Percentiles rank a stretch among this genome's conserved stretches.
These are phyloP conservation scores for Salicornia ramosissima DNA, from an alignment of 148 eudicot genomes.

Conservation along the genomic window DNA sequence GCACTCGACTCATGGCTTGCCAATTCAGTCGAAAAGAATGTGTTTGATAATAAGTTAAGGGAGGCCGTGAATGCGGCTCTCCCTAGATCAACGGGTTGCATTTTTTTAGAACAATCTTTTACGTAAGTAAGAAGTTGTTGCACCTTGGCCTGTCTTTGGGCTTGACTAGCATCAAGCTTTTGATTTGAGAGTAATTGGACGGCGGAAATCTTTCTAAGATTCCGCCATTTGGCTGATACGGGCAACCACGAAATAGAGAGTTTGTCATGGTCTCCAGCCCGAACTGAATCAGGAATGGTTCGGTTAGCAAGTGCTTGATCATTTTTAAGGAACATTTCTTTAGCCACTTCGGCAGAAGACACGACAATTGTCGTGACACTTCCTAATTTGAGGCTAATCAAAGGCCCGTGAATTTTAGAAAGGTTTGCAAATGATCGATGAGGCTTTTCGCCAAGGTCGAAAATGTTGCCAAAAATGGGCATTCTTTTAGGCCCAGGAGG, in stretches of 20 bases:
- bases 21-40: constrained; percentile 23
- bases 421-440: constrained; percentile 43
- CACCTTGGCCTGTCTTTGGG: constrained; percentile 23
- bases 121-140: constrained; percentile 21
- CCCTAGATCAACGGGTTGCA: constrained; percentile 21
- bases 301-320: constrained; percentile 32
- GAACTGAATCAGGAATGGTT: constrained; percentile 29
- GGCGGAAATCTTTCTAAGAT: constrained; percentile 23
- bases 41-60: constrained; percentile 25
- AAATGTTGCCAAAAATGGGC: constrained; percentile 48
- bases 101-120: constrained; percentile 7
- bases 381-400: constrained; percentile 40
- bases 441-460: constrained; percentile 40
- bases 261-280: constrained; percentile 27
- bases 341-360: constrained; percentile 38
- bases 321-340: constrained; percentile 34
- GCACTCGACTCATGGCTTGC: constrained; percentile 18
- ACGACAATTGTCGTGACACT: constrained; percentile 35
- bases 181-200: constrained; percentile 25
- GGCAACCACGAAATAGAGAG: constrained; percentile 32
- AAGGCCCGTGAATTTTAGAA: constrained; percentile 39
- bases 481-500: constrained; percentile 44
- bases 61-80: constrained; percentile 25
- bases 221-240: constrained; percentile 22
- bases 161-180: constrained; percentile 22